These are phyloP conservation scores for Penicillium flavigenum DNA, from an alignment of 495 filamentous ascomycete species.

Conservation along the genomic window DNA sequence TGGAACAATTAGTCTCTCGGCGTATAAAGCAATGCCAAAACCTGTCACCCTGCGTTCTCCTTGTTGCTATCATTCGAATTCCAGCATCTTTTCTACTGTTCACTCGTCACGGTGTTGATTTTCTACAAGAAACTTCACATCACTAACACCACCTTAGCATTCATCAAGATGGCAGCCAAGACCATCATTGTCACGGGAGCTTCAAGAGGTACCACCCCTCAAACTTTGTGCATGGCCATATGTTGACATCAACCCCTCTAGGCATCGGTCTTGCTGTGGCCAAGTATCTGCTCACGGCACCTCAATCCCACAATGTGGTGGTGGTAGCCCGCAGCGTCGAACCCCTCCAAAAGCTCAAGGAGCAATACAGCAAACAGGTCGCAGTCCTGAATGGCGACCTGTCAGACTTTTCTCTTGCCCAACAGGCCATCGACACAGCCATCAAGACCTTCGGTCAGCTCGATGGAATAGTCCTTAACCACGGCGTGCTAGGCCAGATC, in stretches of 20 bases:
- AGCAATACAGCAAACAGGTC: conserved; percentile 64
- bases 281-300: conserved; percentile 63
- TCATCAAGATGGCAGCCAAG: conserved; percentile 42
- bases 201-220: conserved; percentile 49
- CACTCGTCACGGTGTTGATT: not conserved
- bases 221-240: not conserved
- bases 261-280: conserved; percentile 83
- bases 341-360: conserved; percentile 65
- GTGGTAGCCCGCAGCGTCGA: conserved; percentile 69
- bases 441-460: conserved; percentile 65
- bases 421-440: conserved; percentile 61
- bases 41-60: not conserved
- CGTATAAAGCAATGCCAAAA: not conserved
- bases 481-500: conserved; percentile 79
- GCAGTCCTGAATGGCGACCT: conserved; percentile 76
- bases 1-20: not conserved
- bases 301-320: conserved; percentile 65
- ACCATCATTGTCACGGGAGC: conserved; percentile 65
- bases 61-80: not conserved
- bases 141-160: conserved; percentile 9
- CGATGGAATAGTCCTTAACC: conserved; percentile 84
- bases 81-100: too few relatives aligned
- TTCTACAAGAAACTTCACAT: not conserved
- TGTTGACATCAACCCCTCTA: conserved; percentile 17
- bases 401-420: conserved; percentile 59